Evolutionary conservation across 768 basidiomycete species (phyloP).

Genomic region (Zangia roseola): DNA sequence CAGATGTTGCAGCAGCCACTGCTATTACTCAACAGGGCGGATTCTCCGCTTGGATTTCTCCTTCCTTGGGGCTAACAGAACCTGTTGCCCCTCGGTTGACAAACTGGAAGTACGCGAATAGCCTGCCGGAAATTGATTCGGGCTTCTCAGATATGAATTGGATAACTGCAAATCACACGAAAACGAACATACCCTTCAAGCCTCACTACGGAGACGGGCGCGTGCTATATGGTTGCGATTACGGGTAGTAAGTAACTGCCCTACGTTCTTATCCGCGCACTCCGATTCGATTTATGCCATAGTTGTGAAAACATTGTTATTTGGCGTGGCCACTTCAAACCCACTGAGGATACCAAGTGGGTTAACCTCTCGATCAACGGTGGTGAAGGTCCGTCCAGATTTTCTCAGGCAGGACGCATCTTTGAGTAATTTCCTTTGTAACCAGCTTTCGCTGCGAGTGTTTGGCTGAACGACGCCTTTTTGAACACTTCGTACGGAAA

Average conservation of each 20-base stretch:
- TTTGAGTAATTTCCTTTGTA: neutral
- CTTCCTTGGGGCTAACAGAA: conserved; percentile 27
- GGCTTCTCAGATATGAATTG: conserved; percentile 64
- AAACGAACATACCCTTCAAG: conserved; percentile 68
- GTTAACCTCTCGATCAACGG: conserved; percentile 81
- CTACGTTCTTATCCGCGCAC: conserved; percentile 2
- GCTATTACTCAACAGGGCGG: conserved; percentile 38
- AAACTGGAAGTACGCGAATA: conserved; percentile 75
- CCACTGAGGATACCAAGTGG: conserved; percentile 56
- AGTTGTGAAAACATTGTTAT: conserved; percentile 83
- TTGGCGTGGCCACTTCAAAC: conserved; percentile 79
- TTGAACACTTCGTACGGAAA: conserved; percentile 73
- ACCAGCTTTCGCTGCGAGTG: conserved; percentile 73
- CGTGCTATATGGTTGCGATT: conserved; percentile 84
- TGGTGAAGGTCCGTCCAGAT: conserved; percentile 53
- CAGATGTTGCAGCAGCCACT: conserved; percentile 33
- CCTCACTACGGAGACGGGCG: conserved; percentile 74
- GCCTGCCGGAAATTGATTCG: conserved; percentile 64
- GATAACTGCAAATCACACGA: conserved; percentile 67
- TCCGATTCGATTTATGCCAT: neutral
- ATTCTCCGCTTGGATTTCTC: conserved; percentile 47
- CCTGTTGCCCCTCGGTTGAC: conserved; percentile 49
- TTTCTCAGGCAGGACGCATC: neutral
- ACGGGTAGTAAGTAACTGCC: conserved; percentile 62
- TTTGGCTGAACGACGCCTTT: conserved; percentile 77